Conservation (phyloP, 768 basidiomycete species). For the Pleurotus cornucopiae region DNA sequence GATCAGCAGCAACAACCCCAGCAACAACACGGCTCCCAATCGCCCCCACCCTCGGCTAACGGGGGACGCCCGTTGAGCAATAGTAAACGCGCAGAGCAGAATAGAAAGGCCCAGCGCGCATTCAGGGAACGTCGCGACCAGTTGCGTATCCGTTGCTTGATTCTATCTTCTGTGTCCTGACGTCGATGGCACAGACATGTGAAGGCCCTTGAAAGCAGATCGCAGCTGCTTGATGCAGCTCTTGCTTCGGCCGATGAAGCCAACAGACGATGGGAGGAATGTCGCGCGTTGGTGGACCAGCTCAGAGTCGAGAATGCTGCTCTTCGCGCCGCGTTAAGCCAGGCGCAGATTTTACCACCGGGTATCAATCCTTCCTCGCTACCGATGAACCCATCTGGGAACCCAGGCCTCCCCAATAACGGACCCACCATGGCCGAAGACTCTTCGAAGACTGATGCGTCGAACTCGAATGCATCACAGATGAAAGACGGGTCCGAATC, state of each 20-base stretch:
- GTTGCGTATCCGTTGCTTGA: slow-evolving; percentile 39
- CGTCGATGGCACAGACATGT: slow-evolving; percentile 61
- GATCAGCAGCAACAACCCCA: slow-evolving; percentile 18
- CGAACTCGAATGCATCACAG: too few species aligned
- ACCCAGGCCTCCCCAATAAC: neutral
- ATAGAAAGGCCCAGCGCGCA: slow-evolving; percentile 89
- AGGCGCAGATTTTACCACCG: slow-evolving; percentile 34
- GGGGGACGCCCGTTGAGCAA: slow-evolving; percentile 61
- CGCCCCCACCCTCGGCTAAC: slow-evolving; percentile 21
- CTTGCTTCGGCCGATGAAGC: slow-evolving; percentile 85
- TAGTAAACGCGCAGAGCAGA: slow-evolving; percentile 90
- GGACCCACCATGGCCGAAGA: too few species aligned
- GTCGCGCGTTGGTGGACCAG: slow-evolving; percentile 84
- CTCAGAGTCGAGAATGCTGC: slow-evolving; percentile 81
- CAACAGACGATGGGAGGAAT: slow-evolving; percentile 87
- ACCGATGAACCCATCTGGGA: neutral
- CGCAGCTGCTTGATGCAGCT: slow-evolving; percentile 80
- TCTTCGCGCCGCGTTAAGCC: slow-evolving; percentile 64
- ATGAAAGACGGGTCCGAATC: too few species aligned
- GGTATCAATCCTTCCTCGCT: neutral
- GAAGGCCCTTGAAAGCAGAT: slow-evolving; percentile 82
- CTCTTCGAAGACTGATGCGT: too few species aligned
- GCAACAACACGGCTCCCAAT: slow-evolving; percentile 22
- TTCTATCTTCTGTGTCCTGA: slow-evolving; percentile 11
- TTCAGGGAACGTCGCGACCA: slow-evolving; percentile 89